Evolutionary conservation across 2,329 filamentous ascomycete species (phyloP).

Genomic region (Phoma sp.): DNA sequence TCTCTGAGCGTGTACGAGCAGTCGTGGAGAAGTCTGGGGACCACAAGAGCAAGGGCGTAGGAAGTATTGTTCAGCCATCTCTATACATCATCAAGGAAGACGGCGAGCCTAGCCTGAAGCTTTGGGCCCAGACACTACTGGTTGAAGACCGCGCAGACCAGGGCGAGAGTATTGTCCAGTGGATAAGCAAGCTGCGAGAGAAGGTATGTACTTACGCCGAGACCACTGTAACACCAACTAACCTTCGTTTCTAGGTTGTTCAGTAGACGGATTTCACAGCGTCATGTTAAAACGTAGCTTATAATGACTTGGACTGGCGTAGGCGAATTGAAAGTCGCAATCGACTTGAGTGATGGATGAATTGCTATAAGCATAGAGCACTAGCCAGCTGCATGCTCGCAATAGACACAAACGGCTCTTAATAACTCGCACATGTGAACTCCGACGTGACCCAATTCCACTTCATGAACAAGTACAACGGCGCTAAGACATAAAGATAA

Average conservation of each 20-base stretch:
- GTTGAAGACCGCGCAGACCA: constrained; percentile 96
- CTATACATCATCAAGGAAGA: constrained; percentile 94
- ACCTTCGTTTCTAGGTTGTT: constrained; percentile 40
- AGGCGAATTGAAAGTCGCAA: constrained; percentile 5
- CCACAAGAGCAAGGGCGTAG: constrained; percentile 83
- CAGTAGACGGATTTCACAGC: constrained; percentile 36
- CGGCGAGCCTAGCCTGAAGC: constrained; percentile 90
- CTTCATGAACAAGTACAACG: neutral
- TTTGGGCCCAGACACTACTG: constrained; percentile 96
- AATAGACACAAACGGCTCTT: constrained; percentile 5
- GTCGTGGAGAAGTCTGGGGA: constrained; percentile 93
- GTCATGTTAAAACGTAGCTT: constrained; percentile 10
- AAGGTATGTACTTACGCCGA: constrained; percentile 70
- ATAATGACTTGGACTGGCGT: constrained; percentile 8
- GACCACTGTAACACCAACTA: neutral
- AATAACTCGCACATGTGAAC: neutral
- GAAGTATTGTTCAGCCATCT: constrained; percentile 91
- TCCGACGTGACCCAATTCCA: too few species aligned
- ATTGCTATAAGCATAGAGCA: constrained; percentile 8
- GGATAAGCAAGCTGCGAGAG: constrained; percentile 89
- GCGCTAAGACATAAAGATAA: neutral
- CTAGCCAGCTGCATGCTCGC: constrained; percentile 2
- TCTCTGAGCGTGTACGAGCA: constrained; percentile 86
- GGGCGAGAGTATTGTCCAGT: constrained; percentile 90
- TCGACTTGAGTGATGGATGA: neutral